Conservation (phyloP, 495 filamentous ascomycete genomes). For the Xylona heveae region DNA sequence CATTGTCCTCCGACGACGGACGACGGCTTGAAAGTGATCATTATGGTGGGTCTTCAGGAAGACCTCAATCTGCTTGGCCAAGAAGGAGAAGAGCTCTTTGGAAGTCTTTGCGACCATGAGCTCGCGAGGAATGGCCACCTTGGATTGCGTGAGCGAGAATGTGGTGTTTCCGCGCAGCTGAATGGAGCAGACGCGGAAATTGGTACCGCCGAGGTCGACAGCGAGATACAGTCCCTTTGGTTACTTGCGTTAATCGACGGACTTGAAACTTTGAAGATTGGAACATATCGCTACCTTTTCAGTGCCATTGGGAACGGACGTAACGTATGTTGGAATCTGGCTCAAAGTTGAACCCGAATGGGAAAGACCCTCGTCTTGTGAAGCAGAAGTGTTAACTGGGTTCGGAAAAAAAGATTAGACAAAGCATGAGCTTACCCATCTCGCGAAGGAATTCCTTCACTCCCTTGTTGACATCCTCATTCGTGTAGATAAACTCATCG, state of each 20-base stretch:
- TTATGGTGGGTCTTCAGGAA: conserved; percentile 78
- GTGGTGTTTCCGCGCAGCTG: conserved; percentile 79
- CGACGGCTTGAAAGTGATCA: conserved; percentile 52
- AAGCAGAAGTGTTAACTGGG: not conserved
- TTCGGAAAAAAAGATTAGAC: not conserved
- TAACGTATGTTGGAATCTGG: conserved; percentile 96
- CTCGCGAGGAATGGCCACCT: conserved; percentile 73
- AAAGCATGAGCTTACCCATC: conserved; percentile 51
- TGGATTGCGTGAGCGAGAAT: conserved; percentile 76
- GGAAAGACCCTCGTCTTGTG: conserved; percentile 51
- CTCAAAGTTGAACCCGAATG: conserved; percentile 62
- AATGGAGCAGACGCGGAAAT: conserved; percentile 94
- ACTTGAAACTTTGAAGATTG: not conserved
- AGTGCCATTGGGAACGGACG: conserved; percentile 86
- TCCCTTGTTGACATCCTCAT: conserved; percentile 54
- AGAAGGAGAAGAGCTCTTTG: conserved; percentile 76
- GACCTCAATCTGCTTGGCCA: conserved; percentile 72
- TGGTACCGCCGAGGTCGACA: conserved; percentile 91
- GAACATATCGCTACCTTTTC: conserved; percentile 46
- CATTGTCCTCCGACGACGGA: conserved; percentile 33
- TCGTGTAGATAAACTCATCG: conserved; percentile 66
- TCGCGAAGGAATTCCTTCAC: conserved; percentile 70
- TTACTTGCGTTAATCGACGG: not conserved
- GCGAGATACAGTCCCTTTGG: conserved; percentile 78
- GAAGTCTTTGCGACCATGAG: conserved; percentile 72